Conservation (phyloP, 2,329 filamentous ascomycete species). For the Ambrosiella beaveri region DNA sequence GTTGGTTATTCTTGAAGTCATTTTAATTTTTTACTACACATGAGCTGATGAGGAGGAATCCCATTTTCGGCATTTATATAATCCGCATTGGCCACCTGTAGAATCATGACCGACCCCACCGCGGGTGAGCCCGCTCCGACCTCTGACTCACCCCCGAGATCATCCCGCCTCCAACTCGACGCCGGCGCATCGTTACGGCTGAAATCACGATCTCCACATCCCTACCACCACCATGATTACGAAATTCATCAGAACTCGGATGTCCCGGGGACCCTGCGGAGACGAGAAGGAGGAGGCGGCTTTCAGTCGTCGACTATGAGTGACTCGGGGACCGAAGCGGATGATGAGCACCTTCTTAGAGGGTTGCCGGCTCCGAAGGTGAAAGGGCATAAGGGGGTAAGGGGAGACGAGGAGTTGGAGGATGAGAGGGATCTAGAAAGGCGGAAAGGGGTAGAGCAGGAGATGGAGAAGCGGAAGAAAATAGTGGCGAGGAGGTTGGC, state of each 20-base stretch:
- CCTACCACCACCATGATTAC: constrained; percentile 43
- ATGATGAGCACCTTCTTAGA: constrained; percentile 80
- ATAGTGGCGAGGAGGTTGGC: constrained; percentile 34
- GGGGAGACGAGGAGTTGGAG: constrained; percentile 21
- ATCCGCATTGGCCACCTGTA: too few species aligned
- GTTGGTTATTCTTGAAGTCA: too few species aligned
- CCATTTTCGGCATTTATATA: too few species aligned
- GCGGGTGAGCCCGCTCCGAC: too few species aligned
- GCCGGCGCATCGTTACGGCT: constrained; percentile 19
- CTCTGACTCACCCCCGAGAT: too few species aligned
- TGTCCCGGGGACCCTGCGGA: background rate
- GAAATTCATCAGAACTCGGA: constrained; percentile 31
- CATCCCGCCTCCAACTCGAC: background rate
- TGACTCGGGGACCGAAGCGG: constrained; percentile 86
- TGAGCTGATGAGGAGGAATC: too few species aligned
- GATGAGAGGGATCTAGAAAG: constrained; percentile 29
- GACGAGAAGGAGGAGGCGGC: too few species aligned
- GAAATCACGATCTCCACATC: constrained; percentile 47
- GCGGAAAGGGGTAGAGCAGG: constrained; percentile 40
- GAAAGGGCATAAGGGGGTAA: constrained; percentile 60
- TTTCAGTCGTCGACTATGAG: constrained; percentile 25
- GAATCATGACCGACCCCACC: too few species aligned
- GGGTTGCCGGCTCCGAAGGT: constrained; percentile 65
- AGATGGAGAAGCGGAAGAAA: constrained; percentile 19
- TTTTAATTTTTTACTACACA: too few species aligned